Evolutionary conservation across 192 early-diverging fungal species (phyloP).

Genomic region (Coemansia sp.): DNA sequence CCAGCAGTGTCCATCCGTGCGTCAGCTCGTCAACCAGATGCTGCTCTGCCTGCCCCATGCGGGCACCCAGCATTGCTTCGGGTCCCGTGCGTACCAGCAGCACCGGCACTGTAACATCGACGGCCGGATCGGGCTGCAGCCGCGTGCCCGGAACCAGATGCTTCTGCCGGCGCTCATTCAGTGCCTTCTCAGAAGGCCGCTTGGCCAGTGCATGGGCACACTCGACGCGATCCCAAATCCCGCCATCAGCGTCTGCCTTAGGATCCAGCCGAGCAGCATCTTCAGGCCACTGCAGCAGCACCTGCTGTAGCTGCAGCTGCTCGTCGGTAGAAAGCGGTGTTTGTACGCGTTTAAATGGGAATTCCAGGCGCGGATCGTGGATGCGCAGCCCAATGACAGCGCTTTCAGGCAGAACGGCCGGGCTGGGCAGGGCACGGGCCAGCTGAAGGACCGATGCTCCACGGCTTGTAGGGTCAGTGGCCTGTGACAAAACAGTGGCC

Average conservation of each 20-base stretch:
- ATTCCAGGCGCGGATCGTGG: slow-evolving; percentile 78
- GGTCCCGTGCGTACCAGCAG: slow-evolving; percentile 76
- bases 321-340: slow-evolving; percentile 4
- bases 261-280: slow-evolving; percentile 51
- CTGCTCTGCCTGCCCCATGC: slow-evolving; percentile 46
- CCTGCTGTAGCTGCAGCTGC: slow-evolving; percentile 27
- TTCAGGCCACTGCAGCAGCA: slow-evolving; percentile 61
- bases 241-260: slow-evolving; percentile 18
- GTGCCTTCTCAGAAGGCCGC: slow-evolving; percentile 54
- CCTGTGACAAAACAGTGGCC: slow-evolving; percentile 57
- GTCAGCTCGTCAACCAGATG: slow-evolving; percentile 33
- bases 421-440: slow-evolving; percentile 50
- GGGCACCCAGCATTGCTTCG: slow-evolving; percentile 28
- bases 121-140: slow-evolving; percentile 42
- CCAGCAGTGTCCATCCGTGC: slow-evolving; percentile 78
- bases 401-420: slow-evolving; percentile 76
- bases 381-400: slow-evolving; percentile 75
- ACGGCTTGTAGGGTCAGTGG: not conserved
- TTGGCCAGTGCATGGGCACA: slow-evolving; percentile 43
- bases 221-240: slow-evolving; percentile 59
- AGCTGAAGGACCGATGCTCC: slow-evolving; percentile 13
- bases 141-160: slow-evolving; percentile 72
- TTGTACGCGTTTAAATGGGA: slow-evolving; percentile 22
- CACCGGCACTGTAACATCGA: slow-evolving; percentile 72
- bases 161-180: slow-evolving; percentile 59